phyloP scores from a whole-genome alignment of 2,329 filamentous ascomycete genomes.

The Acrodontium crateriforme region DNA sequence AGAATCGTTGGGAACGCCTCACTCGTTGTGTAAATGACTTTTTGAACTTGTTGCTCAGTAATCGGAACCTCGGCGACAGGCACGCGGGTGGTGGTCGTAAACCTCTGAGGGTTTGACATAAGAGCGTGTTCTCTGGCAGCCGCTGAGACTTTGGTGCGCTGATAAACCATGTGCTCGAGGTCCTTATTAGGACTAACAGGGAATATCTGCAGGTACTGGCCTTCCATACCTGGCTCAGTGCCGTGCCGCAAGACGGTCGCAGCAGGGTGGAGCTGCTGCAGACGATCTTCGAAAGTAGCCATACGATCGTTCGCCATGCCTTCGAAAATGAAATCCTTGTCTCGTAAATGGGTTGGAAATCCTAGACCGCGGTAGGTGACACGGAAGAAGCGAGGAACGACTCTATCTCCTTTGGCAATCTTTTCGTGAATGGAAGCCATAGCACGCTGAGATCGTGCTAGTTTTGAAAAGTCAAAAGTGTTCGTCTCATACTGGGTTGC shows the following conservation, averaged over 20 bases:
- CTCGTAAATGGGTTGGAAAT: slow-evolving; percentile 65
- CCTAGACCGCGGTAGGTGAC: slow-evolving; percentile 82
- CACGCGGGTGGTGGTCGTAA: slow-evolving; percentile 62
- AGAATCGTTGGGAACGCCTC: slow-evolving; percentile 87
- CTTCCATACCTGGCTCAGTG: slow-evolving; percentile 63
- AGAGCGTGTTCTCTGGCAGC: slow-evolving; percentile 78
- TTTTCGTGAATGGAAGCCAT: slow-evolving; percentile 88
- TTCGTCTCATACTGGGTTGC: slow-evolving; percentile 83
- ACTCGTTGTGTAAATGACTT: slow-evolving; percentile 67
- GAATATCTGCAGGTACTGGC: slow-evolving; percentile 76
- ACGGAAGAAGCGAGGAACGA: slow-evolving; percentile 76
- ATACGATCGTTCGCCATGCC: slow-evolving; percentile 63
- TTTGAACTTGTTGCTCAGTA: slow-evolving; percentile 65
- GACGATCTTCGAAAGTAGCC: slow-evolving; percentile 72
- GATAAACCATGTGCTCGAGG: slow-evolving; percentile 68
- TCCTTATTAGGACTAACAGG: slow-evolving; percentile 72
- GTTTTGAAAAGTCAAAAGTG: slow-evolving; percentile 78
- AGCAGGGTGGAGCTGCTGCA: slow-evolving; percentile 79
- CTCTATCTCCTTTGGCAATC: slow-evolving; percentile 66
- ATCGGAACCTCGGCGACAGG: slow-evolving; percentile 49
- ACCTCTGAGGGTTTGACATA: slow-evolving; percentile 60
- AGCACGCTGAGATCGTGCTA: slow-evolving; percentile 75
- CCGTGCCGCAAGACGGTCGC: slow-evolving; percentile 65
- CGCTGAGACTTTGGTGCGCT: slow-evolving; percentile 70
- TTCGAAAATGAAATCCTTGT: slow-evolving; percentile 90